Percentiles rank a stretch among this genome's conserved stretches.
Conservation (phyloP, 2,329 filamentous ascomycete genomes). For the Amauroascus niger region DNA sequence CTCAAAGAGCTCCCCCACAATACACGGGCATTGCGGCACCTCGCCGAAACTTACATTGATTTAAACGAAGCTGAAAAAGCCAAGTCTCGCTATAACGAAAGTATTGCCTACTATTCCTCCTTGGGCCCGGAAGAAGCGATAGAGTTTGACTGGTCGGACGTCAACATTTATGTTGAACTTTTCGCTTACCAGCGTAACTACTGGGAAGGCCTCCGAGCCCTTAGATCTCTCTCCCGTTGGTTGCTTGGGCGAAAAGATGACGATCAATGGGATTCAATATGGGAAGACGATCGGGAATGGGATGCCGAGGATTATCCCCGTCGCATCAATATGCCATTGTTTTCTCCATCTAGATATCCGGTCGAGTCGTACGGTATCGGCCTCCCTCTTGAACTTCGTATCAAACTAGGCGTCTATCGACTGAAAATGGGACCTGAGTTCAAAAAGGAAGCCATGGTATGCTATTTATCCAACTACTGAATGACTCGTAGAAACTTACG, state of each 20-base stretch:
- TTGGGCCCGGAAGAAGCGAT: conserved; percentile 37
- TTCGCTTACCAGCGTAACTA: conserved; percentile 57
- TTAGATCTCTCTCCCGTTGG: conserved; percentile 71
- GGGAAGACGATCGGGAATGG: conserved; percentile 79
- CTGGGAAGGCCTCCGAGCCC: conserved; percentile 54
- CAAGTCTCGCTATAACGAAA: conserved; percentile 43
- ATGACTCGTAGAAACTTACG: background rate
- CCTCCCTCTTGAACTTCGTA: conserved; percentile 70
- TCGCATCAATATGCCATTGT: conserved; percentile 53
- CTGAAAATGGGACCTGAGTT: conserved; percentile 55
- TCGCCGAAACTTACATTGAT: conserved; percentile 49
- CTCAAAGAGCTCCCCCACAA: conserved; percentile 47
- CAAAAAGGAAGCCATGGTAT: conserved; percentile 62
- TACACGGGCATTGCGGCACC: conserved; percentile 44
- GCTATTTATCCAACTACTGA: conserved; percentile 21
- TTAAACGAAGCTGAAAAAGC: conserved; percentile 42
- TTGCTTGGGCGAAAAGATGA: conserved; percentile 67
- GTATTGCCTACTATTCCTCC: conserved; percentile 42
- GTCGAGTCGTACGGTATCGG: conserved; percentile 57
- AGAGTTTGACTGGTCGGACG: conserved; percentile 63
- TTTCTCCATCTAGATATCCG: conserved; percentile 46
- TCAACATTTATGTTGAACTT: conserved; percentile 77
- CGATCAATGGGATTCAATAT: conserved; percentile 62
- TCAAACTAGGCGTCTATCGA: conserved; percentile 77
- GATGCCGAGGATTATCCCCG: conserved; percentile 62